Base-by-base conservation (phyloP, 2,329 filamentous ascomycete species). In the Fusarium virguliforme region DNA sequence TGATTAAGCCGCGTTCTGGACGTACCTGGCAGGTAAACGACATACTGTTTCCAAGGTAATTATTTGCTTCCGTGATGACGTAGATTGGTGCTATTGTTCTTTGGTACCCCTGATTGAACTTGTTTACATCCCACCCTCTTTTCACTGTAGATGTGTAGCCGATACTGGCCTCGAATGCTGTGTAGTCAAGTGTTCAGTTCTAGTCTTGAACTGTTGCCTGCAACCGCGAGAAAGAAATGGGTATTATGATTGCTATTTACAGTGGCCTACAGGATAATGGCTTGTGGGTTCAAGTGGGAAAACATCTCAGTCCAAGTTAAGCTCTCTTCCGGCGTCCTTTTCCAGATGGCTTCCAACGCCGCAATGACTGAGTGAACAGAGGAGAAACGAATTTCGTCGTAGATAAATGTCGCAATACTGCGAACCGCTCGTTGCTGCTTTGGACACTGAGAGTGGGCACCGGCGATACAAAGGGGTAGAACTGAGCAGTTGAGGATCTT, bases 401-500 rank as follows among this genome's bases (percentile, higher is more conserved):
- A 77, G 2, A 80, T 72, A 12, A 73, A 58, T 3, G 67, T 63
- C 0, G 74, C 56, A 12, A 76, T 65, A 0, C 67, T 67, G 1
- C 76, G 60, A 0, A 79, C 72, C 0, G 62, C 65, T 0, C 56
- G 53, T 32, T 80, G 75, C n/a, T 82, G 79, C 15, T 77, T 73
- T 0, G 67, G 62, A 0, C 72, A 72, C 43, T 78, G 66, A 0
- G 79, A 78, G 50, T 83, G 81, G 0, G 81, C 79, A 0, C 81
- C 81, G 2, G 81, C 78, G 8, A 82, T 75, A 6, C 79, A 81
- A 0, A 83, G 69, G 0, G 81, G 81, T 6, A 83, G 78, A 0
- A 83, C 75, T 10, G 81, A 77, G 28, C 81, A 83, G 62, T 83
- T 80, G 15, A 82, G 76, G 6, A 81, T 77, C 30, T 82, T 82